Evolutionary conservation across 2,329 filamentous ascomycete species (phyloP), one percentile per base, ranked within the genome.

Genomic region (Penicillium sp.): DNA sequence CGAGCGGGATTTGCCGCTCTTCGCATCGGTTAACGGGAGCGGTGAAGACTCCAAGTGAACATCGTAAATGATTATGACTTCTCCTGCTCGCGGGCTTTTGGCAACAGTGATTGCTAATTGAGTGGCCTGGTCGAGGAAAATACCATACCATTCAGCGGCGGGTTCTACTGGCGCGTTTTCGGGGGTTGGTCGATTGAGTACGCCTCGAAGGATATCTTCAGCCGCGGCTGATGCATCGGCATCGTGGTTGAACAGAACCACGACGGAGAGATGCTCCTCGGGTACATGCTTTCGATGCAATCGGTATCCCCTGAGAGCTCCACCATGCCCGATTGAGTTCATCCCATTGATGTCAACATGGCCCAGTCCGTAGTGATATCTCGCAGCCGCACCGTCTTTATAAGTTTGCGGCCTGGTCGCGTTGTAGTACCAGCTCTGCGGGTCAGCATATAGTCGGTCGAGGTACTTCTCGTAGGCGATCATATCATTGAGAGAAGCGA

Each of bases 401-500:
- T 72, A 80, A 0, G 61, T 69, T 4, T 69, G 72, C 14, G 65
- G 59, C 59, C 70, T 49, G 3, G 72, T 68, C 13, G 70, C 71
- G 22, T 64, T 64, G n/a, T 64, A 61, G 52, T 80, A 81, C 61
- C 73, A 69, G 62, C 75, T 78, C 5, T 73, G 25, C 4, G 60
- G 46, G 38, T 79, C 75, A 6, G 65, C 61, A 49, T 66, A 70
- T 4, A 68, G 69, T 37, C 59, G 62, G 55, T 81, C 71, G 14
- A 82, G 63, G 62, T 75, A 78, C 61, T 75, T 71, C 62, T 82
- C 80, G 58, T 80, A 82, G 0, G 77, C 77, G 53, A 81, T 73
- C 80, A 82, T 81, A 63, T 82, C 80, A n/a, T 69, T 66, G 2
- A 81, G 73, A 6, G 78, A 77, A 52, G 78, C 79, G 3, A 76